Percentiles rank a stretch among this genome's conserved stretches.
Conservation (phyloP, 2,329 filamentous ascomycete species). For the Clonostachys rhizophaga region DNA sequence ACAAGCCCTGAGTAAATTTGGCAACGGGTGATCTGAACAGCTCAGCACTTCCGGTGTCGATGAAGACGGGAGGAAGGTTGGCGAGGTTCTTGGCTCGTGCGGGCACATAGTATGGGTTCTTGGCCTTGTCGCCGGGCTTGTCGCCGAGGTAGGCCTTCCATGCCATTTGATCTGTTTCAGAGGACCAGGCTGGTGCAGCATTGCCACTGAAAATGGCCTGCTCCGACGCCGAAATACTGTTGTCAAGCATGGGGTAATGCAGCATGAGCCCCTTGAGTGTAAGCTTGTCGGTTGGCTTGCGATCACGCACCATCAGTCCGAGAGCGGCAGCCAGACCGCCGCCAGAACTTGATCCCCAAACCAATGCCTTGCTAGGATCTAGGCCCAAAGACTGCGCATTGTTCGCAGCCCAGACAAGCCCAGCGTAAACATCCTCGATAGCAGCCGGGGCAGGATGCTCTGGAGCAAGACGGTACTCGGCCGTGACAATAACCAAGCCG, state of each 20-base stretch:
- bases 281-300: constrained; percentile 9
- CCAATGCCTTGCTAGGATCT: constrained; percentile 27
- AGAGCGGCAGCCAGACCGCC: constrained; percentile 30
- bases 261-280: constrained; percentile 31
- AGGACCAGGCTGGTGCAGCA: constrained; percentile 24
- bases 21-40: constrained; percentile 17
- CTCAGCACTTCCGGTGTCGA: constrained; percentile 36
- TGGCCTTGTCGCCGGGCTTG: constrained; percentile 18
- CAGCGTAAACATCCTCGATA: constrained; percentile 15
- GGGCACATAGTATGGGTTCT: constrained; percentile 23
- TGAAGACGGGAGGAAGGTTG: constrained; percentile 33
- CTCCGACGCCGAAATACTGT: constrained; percentile 22
- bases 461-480: neutral
- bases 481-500: neutral
- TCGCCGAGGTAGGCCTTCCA: constrained; percentile 35
- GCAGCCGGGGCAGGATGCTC: neutral
- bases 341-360: constrained; percentile 36
- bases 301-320: constrained; percentile 27
- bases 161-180: constrained; percentile 28
- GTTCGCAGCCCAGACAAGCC: constrained; percentile 25
- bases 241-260: constrained; percentile 41
- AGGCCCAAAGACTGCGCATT: constrained; percentile 31
- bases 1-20: no score
- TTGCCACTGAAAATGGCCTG: constrained; percentile 17
- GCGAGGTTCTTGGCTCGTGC: constrained; percentile 23